phyloP scores from a whole-genome alignment of 345 rosid species.

The Pugionium dolabratum region DNA sequence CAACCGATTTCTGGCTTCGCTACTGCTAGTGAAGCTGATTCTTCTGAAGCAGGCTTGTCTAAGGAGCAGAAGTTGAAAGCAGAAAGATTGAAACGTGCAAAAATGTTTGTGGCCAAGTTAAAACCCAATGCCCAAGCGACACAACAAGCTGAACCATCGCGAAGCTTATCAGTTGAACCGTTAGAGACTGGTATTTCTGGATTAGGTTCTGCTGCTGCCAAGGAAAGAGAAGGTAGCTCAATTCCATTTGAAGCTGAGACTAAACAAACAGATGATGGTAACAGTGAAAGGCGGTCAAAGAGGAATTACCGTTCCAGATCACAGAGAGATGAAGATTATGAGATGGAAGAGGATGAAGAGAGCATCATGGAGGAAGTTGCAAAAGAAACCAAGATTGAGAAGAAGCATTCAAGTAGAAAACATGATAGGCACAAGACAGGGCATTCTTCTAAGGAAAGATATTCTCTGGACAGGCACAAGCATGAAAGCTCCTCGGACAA shows the following conservation, averaged over 20 bases:
- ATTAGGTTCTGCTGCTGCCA: constrained; percentile 43
- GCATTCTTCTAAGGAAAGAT: constrained; percentile 45
- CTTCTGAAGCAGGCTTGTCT: constrained; percentile 63
- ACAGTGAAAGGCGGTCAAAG: constrained; percentile 60
- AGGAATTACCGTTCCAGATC: constrained; percentile 74
- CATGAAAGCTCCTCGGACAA: constrained; percentile 44
- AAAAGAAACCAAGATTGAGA: constrained; percentile 45
- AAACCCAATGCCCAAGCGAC: constrained; percentile 57
- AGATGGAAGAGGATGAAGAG: constrained; percentile 44
- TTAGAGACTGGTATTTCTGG: constrained; percentile 51
- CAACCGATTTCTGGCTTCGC: constrained; percentile 46
- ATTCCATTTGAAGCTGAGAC: constrained; percentile 45
- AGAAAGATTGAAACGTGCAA: constrained; percentile 93
- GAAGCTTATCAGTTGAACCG: constrained; percentile 58
- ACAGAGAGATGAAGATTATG: constrained; percentile 44
- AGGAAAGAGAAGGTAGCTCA: constrained; percentile 59
- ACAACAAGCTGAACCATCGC: constrained; percentile 52
- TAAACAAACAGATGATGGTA: constrained; percentile 50
- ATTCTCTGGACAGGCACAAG: constrained; percentile 45
- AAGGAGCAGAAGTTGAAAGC: constrained; percentile 87
- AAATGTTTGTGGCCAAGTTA: constrained; percentile 83
- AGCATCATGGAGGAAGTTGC: constrained; percentile 44
- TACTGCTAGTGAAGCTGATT: constrained; percentile 61
- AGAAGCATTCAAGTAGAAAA: constrained; percentile 52
- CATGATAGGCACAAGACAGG: constrained; percentile 51